Evolutionary conservation across 352 stramenopile genomes (phyloP).

Genomic region (Phytophthora macrochlamydospora): DNA sequence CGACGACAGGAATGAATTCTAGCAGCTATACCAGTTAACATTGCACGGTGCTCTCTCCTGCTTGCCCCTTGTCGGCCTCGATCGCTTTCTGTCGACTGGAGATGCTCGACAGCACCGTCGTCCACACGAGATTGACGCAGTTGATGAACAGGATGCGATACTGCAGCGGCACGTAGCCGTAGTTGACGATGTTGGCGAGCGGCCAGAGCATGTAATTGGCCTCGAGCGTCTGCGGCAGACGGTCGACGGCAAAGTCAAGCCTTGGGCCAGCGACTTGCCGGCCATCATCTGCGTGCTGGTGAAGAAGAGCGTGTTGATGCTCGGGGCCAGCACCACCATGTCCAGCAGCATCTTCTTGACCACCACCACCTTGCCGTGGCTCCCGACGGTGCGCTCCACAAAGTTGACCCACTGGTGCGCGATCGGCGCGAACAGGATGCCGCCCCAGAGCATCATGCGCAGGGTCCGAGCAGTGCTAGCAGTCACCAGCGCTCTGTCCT

Average conservation of each 20-base stretch:
- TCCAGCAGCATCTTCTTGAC: conserved; percentile 51
- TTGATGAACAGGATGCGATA: conserved; percentile 54
- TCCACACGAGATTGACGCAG: conserved; percentile 53
- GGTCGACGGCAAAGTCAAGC: conserved; percentile 34
- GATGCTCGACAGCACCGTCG: conserved; percentile 43
- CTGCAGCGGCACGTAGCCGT: conserved; percentile 43
- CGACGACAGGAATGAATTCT: neutral
- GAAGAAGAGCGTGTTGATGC: conserved; percentile 48
- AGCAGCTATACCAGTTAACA: neutral
- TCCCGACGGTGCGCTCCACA: conserved; percentile 58
- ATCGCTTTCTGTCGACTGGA: conserved; percentile 19
- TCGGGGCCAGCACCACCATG: conserved; percentile 39
- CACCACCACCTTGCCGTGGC: conserved; percentile 34
- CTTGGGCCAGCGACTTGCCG: conserved; percentile 22
- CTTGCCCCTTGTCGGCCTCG: conserved; percentile 9
- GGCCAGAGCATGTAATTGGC: conserved; percentile 54
- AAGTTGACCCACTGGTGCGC: conserved; percentile 89
- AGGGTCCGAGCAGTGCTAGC: conserved; percentile 45
- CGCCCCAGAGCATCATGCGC: conserved; percentile 86
- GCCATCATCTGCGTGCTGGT: conserved; percentile 45
- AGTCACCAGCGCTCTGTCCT: conserved; percentile 18
- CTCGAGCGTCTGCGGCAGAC: conserved; percentile 40
- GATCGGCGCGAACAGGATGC: conserved; percentile 78
- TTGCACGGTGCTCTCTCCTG: conserved; percentile 6
- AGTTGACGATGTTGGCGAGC: conserved; percentile 45